These are phyloP conservation scores for Trypanosoma caninum DNA, from an alignment of 208 protist species.

Conservation along the genomic window DNA sequence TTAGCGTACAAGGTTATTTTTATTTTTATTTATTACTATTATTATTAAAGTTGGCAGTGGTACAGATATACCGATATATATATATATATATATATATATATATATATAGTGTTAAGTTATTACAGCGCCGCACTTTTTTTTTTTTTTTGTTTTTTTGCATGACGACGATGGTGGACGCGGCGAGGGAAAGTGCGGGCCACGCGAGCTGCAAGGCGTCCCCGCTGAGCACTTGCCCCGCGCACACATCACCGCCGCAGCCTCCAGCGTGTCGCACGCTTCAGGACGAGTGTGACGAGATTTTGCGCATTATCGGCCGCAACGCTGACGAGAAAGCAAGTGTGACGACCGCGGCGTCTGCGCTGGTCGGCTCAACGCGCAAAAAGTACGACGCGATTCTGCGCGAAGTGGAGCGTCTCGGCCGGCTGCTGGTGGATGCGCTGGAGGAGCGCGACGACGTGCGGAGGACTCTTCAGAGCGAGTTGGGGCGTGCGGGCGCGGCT, in stretches of 20 bases:
- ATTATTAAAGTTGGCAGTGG: no score
- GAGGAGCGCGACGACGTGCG: slow-evolving; percentile 11
- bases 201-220: no score
- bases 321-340: no score
- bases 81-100: neutral
- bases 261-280: slow-evolving; percentile 5
- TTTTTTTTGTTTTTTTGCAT: slow-evolving; percentile 9
- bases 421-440: slow-evolving; percentile 5
- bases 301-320: neutral
- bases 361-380: neutral
- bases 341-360: no score
- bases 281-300: slow-evolving; percentile 7
- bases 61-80: no score
- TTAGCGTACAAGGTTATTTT: no score
- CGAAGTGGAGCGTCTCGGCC: slow-evolving; percentile 20
- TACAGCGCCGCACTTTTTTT: no score
- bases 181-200: neutral
- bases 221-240: slow-evolving; percentile 6
- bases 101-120: no score
- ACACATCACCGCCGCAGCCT: neutral
- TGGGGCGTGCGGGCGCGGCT: neutral
- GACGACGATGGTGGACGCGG: neutral
- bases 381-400: slow-evolving; percentile 18
- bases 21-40: no score
- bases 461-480: neutral